A percentile compares a stretch with the other conserved stretches of the same genome.
Conservation (phyloP, 2,329 filamentous ascomycete genomes). For the Stachybotrys elegans region DNA sequence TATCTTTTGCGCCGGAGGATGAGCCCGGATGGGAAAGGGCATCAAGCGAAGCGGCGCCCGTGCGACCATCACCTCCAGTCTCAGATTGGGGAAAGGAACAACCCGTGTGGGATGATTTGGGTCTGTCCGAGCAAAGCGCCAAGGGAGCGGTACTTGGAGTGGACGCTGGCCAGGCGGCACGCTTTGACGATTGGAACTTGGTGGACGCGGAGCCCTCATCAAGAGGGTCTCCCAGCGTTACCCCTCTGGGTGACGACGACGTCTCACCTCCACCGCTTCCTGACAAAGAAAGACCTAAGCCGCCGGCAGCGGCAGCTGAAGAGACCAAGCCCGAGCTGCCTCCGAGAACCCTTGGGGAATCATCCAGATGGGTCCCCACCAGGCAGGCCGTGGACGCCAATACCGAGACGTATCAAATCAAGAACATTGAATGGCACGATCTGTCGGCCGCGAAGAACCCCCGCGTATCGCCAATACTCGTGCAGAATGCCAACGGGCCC, state of each 20-base stretch:
- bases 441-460: slow-evolving; percentile 52
- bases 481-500: slow-evolving; percentile 91
- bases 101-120: slow-evolving; percentile 47
- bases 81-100: slow-evolving; percentile 35
- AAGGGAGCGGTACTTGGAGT: slow-evolving; percentile 30
- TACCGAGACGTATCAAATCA: slow-evolving; percentile 84
- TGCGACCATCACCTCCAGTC: slow-evolving; percentile 18
- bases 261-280: background rate
- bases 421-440: slow-evolving; percentile 84
- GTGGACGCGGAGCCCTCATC: slow-evolving; percentile 37
- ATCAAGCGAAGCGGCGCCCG: background rate
- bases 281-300: slow-evolving; percentile 4
- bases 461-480: slow-evolving; percentile 77
- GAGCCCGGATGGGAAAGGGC: slow-evolving; percentile 21
- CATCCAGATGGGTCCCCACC: slow-evolving; percentile 31
- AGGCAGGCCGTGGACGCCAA: slow-evolving; percentile 39
- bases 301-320: slow-evolving; percentile 3
- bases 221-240: slow-evolving; percentile 8
- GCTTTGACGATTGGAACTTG: slow-evolving; percentile 45
- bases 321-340: slow-evolving; percentile 31
- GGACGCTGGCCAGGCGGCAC: slow-evolving; percentile 12
- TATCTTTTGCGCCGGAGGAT: slow-evolving; percentile 32
- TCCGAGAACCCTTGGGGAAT: slow-evolving; percentile 23
- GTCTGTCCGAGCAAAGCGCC: slow-evolving; percentile 29
- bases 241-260: background rate